These are phyloP conservation scores for Aaosphaeria pasadenensis DNA, from an alignment of 2,329 filamentous ascomycete genomes.

Conservation along the genomic window DNA sequence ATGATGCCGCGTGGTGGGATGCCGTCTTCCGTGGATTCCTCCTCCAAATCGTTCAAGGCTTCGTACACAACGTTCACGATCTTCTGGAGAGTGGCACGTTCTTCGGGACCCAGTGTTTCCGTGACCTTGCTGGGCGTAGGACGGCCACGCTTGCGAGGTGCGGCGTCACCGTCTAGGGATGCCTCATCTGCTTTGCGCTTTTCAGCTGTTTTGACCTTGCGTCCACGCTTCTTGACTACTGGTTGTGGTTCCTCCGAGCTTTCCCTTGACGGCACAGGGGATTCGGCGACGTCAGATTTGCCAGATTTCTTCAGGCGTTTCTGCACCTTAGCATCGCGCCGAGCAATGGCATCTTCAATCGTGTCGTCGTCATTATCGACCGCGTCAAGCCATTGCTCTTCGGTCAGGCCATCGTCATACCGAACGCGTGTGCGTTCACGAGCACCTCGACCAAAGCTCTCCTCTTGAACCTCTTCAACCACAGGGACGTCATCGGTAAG, in stretches of 20 bases:
- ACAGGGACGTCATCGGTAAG: constrained; percentile 80
- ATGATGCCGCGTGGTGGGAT: constrained; percentile 76
- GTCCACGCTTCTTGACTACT: constrained; percentile 67
- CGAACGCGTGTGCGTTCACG: constrained; percentile 91
- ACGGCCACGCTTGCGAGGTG: constrained; percentile 64
- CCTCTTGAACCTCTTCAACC: constrained; percentile 73
- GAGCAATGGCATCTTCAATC: constrained; percentile 86
- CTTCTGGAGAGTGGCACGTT: constrained; percentile 75
- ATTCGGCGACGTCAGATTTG: constrained; percentile 62
- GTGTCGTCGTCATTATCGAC: constrained; percentile 95
- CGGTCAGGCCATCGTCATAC: constrained; percentile 95
- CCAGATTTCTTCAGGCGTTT: constrained; percentile 62
- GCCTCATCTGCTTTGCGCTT: constrained; percentile 86
- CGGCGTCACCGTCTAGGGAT: constrained; percentile 61
- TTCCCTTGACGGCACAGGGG: constrained; percentile 74
- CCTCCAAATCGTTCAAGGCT: constrained; percentile 77
- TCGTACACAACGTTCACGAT: constrained; percentile 78
- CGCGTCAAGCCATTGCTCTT: constrained; percentile 98
- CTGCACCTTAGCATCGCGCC: constrained; percentile 82
- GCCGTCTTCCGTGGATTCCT: constrained; percentile 62
- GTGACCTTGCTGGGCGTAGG: constrained; percentile 59
- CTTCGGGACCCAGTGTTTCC: constrained; percentile 63
- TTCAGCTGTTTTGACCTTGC: constrained; percentile 67
- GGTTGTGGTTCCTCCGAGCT: constrained; percentile 76
- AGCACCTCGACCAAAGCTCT: constrained; percentile 75